Evolutionary conservation across 2,329 filamentous ascomycete species (phyloP).

Genomic region (Daldinia sp.): DNA sequence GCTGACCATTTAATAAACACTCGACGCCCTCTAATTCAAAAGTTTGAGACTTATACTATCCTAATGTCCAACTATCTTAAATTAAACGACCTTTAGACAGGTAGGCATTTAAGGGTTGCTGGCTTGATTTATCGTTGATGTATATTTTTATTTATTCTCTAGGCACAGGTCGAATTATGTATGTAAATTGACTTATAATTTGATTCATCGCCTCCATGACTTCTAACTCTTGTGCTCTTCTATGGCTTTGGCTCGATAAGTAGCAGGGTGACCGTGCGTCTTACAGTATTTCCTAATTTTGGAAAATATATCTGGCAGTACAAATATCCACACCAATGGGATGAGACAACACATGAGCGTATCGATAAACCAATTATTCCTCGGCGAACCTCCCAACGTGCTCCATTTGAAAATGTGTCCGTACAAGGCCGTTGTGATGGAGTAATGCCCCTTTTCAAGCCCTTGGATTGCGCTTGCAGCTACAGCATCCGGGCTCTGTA

Average conservation of each 20-base stretch:
- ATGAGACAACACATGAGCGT: conserved; percentile 63
- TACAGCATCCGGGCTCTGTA: conserved; percentile 80
- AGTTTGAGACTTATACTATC: background rate
- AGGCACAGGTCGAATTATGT: background rate
- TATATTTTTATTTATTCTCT: background rate
- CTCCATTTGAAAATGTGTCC: conserved; percentile 75
- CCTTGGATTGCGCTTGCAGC: conserved; percentile 74
- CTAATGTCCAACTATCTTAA: background rate
- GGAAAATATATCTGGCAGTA: conserved; percentile 62
- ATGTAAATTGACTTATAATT: background rate
- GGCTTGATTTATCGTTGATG: background rate
- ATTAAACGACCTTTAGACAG: background rate
- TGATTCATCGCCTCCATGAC: background rate
- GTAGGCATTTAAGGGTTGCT: no score
- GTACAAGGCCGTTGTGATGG: conserved; percentile 78
- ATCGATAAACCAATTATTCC: conserved; percentile 69
- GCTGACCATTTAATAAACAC: no score
- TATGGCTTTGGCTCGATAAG: conserved; percentile 50
- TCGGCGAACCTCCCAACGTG: conserved; percentile 61
- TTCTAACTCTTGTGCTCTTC: conserved; percentile 5
- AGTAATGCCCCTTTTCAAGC: conserved; percentile 81
- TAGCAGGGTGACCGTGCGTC: conserved; percentile 66
- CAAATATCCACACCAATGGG: conserved; percentile 65
- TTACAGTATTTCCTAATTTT: conserved; percentile 66
- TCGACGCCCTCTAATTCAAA: no score